Base-by-base conservation (phyloP, 2,329 filamentous ascomycete genomes). In the Zelopaecilomyces penicillatus region DNA sequence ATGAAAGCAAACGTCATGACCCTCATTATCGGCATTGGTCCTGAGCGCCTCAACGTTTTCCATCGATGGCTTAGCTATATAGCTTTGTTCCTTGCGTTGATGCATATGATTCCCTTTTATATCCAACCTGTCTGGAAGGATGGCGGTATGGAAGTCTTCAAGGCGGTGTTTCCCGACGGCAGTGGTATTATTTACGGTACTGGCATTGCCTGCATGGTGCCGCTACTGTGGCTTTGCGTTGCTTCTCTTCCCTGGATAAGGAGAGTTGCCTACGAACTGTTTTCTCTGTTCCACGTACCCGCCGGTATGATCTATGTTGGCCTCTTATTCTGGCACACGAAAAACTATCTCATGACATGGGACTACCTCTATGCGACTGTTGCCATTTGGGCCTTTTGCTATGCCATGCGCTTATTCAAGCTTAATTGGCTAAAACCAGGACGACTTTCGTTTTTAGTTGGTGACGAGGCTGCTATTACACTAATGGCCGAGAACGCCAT, bases 261-360 rank as follows among this genome's bases (percentile, higher is more conserved):
- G 50, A 74, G 83, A 49, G 71, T 80, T 52, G 83, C 87, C 53
- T 97, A 95, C 63, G 91, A 97, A 61, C 64, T 88, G 1, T 97
- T 97, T 58, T 80, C 91, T 12, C 64, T 83, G 30, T 68, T 95
- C 3, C 91, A 97, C 59, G 78, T 90, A 0, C 89, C 91, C 0
- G 83, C 88, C 7, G 83, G 87, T 1, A 76, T 90, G 34, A 70
- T 86, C 10, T 95, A 93, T 58, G 70, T 96, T 5, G 90, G 76
- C 2, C 76, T 95, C 61, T 74, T 97, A 29, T 95, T 97, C 67
- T 97, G 91, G 91, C 91, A 97, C 64, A 93, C 87, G 56, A 85
- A 90, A 65, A 95, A 96, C 65, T 95, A 86, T 54, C 75, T 96
- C 33, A 83, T 82, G 44, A 95, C 90, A 0, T 96, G 90, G 90